Percentiles rank a stretch among this genome's conserved stretches.
phyloP scores from a whole-genome alignment of 2,329 filamentous ascomycete genomes.

The Exophiala xenobiotica region DNA sequence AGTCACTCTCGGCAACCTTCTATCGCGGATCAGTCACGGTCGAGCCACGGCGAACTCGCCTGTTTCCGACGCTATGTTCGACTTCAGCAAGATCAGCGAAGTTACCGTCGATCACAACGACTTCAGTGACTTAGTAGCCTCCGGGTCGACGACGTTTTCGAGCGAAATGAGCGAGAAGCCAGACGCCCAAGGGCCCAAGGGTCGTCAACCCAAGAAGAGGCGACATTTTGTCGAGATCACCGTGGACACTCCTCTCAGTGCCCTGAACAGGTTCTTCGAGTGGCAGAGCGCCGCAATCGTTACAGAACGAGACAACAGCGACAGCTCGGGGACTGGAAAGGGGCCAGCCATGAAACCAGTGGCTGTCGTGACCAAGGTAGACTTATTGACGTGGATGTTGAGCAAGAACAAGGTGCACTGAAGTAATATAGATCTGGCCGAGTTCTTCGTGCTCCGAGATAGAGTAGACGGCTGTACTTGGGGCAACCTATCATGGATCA shows the following conservation, averaged over 20 bases:
- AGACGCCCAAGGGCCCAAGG: conserved; percentile 1
- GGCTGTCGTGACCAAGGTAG: conserved; percentile 89
- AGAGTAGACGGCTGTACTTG: too few relatives aligned
- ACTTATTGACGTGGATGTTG: conserved; percentile 88
- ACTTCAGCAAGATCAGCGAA: conserved; percentile 84
- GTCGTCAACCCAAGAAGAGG: conserved; percentile 35
- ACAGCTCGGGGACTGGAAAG: conserved; percentile 27
- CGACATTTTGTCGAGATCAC: conserved; percentile 92
- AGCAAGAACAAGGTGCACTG: conserved; percentile 53
- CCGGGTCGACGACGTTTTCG: not conserved
- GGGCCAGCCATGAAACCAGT: conserved; percentile 69
- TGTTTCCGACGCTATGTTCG: conserved; percentile 92
- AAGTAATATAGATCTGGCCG: too few relatives aligned
- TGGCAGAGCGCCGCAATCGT: conserved; percentile 97
- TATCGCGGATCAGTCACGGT: conserved; percentile 83
- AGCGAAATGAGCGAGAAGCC: conserved; percentile 2
- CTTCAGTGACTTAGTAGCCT: conserved; percentile 41
- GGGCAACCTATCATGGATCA: too few relatives aligned
- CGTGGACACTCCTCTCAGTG: conserved; percentile 76
- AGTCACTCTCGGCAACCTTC: conserved; percentile 89
- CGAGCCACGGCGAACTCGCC: conserved; percentile 71
- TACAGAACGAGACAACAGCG: conserved; percentile 67
- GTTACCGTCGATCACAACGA: conserved; percentile 84
- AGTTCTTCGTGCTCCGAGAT: too few relatives aligned
- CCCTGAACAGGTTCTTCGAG: conserved; percentile 77